Conservation (phyloP, 1,284 basidiomycete genomes). For the Pseudozyma sp. region DNA sequence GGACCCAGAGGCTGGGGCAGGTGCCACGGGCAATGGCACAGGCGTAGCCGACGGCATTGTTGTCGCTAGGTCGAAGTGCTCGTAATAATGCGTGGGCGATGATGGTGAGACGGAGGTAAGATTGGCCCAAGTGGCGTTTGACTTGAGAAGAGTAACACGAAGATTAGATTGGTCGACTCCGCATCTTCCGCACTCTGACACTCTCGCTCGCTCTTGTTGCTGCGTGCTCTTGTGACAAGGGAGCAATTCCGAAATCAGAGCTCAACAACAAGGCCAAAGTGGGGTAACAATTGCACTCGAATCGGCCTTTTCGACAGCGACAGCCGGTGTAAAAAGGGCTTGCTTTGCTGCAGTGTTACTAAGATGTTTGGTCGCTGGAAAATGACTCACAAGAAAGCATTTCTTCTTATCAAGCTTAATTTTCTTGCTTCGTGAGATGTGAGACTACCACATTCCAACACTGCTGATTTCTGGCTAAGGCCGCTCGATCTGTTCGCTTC, state of each 20-base stretch:
- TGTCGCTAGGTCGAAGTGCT: not conserved
- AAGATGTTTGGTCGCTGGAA: too few relatives aligned
- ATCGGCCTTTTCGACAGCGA: not conserved
- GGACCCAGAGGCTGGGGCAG: not conserved
- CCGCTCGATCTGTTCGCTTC: not conserved
- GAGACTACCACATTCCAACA: not conserved
- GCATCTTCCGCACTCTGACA: not conserved
- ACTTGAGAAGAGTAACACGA: not conserved
- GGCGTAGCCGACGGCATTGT: conserved; percentile 28
- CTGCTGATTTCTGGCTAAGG: not conserved
- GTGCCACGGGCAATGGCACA: conserved; percentile 15
- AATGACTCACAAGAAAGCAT: too few relatives aligned
- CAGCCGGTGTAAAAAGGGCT: too few relatives aligned
- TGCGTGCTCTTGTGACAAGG: conserved; percentile 1
- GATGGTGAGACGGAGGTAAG: not conserved
- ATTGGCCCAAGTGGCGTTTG: not conserved
- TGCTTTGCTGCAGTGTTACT: too few relatives aligned
- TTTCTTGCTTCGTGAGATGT: not conserved
- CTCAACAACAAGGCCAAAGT: not conserved
- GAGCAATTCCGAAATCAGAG: conserved; percentile 1
- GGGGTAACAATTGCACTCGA: too few relatives aligned
- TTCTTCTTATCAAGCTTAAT: not conserved
- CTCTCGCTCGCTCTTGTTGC: too few relatives aligned
- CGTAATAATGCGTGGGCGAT: not conserved
- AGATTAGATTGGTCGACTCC: conserved; percentile 3